A percentile compares a stretch with the other conserved stretches of the same genome.
These are phyloP conservation scores for Suillus ampliporus DNA, from an alignment of 768 basidiomycete genomes.

Conservation along the genomic window DNA sequence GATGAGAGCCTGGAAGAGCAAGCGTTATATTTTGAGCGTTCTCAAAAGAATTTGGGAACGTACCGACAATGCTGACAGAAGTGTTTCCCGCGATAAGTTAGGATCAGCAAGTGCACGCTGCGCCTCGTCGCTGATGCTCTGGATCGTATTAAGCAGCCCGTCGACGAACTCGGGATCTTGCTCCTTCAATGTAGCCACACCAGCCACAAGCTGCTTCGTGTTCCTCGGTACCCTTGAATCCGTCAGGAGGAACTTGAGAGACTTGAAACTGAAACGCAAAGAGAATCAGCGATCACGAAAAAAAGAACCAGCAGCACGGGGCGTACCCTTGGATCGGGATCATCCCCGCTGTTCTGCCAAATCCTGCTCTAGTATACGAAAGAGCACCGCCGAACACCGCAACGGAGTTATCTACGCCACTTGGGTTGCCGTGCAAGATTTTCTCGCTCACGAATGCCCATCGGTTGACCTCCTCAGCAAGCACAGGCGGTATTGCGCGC, in stretches of 20 bases:
- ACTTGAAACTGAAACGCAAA: slow-evolving; percentile 74
- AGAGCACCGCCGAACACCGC: slow-evolving; percentile 92
- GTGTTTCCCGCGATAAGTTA: slow-evolving; percentile 65
- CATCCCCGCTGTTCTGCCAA: slow-evolving; percentile 81
- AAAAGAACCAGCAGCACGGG: not conserved
- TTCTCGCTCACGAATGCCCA: slow-evolving; percentile 98
- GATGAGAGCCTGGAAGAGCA: slow-evolving; percentile 66
- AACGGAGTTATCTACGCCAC: slow-evolving; percentile 96
- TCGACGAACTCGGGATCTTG: slow-evolving; percentile 89
- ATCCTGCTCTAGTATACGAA: slow-evolving; percentile 84
- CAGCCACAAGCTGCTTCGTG: slow-evolving; percentile 92
- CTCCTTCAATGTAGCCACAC: slow-evolving; percentile 75
- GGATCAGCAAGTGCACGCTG: slow-evolving; percentile 74
- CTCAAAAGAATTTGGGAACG: slow-evolving; percentile 37
- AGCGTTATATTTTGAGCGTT: not conserved
- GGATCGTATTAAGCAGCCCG: slow-evolving; percentile 79
- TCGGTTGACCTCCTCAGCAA: slow-evolving; percentile 83
- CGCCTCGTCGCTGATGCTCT: slow-evolving; percentile 85
- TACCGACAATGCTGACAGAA: slow-evolving; percentile 75
- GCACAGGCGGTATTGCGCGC: slow-evolving; percentile 61
- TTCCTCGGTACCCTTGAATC: slow-evolving; percentile 94
- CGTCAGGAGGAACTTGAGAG: slow-evolving; percentile 86
- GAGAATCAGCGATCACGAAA: slow-evolving; percentile 19
- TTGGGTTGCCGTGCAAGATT: slow-evolving; percentile 95
- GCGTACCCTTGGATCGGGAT: slow-evolving; percentile 80